Conservation (phyloP, 2,329 filamentous ascomycete genomes). For the Sporothrix euskadiensis region DNA sequence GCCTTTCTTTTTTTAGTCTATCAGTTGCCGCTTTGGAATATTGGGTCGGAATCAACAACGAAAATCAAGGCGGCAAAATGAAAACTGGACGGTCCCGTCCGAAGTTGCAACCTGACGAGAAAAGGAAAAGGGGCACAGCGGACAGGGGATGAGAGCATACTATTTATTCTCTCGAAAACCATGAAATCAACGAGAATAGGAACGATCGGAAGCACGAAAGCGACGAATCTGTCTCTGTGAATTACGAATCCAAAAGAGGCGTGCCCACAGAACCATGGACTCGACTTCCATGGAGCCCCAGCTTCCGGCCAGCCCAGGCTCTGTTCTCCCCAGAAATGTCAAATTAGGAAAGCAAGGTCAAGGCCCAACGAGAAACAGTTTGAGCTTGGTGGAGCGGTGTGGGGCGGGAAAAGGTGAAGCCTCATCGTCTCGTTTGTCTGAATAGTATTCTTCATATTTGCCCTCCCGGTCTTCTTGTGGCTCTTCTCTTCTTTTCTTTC, state of each 20-base stretch:
- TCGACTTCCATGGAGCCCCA: slow-evolving; percentile 7
- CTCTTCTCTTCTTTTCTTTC: neutral
- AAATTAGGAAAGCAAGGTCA: slow-evolving; percentile 18
- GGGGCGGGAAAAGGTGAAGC: neutral
- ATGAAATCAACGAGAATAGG: neutral
- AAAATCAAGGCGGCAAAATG: neutral
- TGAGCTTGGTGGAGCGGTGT: slow-evolving; percentile 23
- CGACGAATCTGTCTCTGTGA: neutral
- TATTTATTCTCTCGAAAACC: too few relatives aligned
- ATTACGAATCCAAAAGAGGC: neutral
- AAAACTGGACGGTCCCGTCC: neutral
- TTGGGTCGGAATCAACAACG: neutral
- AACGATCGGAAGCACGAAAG: neutral
- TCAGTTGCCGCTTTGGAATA: neutral
- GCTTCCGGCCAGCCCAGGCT: neutral
- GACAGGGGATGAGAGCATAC: neutral
- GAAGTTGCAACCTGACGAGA: neutral
- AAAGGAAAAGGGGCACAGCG: neutral
- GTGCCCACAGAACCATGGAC: neutral
- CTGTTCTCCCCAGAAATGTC: neutral
- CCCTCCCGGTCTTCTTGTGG: too few relatives aligned
- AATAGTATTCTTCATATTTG: too few relatives aligned
- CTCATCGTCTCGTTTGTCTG: neutral
- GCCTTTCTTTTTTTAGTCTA: neutral
- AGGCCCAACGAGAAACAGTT: slow-evolving; percentile 17